Conservation (phyloP, 2,329 filamentous ascomycete species). For the Botrytis pseudocinerea region DNA sequence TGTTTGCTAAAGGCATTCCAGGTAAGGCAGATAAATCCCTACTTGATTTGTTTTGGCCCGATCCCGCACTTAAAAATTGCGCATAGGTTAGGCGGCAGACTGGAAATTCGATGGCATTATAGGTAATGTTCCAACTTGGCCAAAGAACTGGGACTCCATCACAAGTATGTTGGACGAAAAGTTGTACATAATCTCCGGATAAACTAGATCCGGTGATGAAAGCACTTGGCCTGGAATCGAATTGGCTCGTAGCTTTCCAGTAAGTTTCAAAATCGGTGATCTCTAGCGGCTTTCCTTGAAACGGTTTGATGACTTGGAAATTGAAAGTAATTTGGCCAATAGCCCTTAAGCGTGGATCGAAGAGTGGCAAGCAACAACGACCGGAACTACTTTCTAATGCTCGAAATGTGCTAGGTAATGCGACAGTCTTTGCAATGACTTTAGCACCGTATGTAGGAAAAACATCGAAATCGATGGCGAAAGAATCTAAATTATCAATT, state of each 20-base stretch:
- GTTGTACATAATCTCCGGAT: slow-evolving; percentile 88
- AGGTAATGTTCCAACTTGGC: slow-evolving; percentile 77
- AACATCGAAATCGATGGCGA: slow-evolving; percentile 95
- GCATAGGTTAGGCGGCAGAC: slow-evolving; percentile 75
- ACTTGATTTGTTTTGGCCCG: slow-evolving; percentile 34
- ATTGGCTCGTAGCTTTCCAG: slow-evolving; percentile 96
- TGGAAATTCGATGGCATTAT: slow-evolving; percentile 76
- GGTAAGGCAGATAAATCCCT: slow-evolving; percentile 48
- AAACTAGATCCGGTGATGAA: slow-evolving; percentile 94
- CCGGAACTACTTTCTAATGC: slow-evolving; percentile 73
- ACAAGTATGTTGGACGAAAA: slow-evolving; percentile 89
- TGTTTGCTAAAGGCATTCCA: slow-evolving; percentile 51
- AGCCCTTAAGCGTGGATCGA: slow-evolving; percentile 85
- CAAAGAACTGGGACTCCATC: slow-evolving; percentile 86
- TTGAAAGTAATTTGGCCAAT: slow-evolving; percentile 95
- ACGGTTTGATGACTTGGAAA: slow-evolving; percentile 95
- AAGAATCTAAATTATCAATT: slow-evolving; percentile 88
- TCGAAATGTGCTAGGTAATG: slow-evolving; percentile 82
- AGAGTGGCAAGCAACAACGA: slow-evolving; percentile 81
- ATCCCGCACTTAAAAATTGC: slow-evolving; percentile 59
- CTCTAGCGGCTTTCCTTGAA: slow-evolving; percentile 86
- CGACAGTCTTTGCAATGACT: slow-evolving; percentile 93
- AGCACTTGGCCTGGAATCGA: slow-evolving; percentile 80
- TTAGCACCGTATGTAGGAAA: slow-evolving; percentile 97
- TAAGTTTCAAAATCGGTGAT: slow-evolving; percentile 99